Base-by-base conservation (phyloP, 78 protist species). In the Dictyostelium purpureum region DNA sequence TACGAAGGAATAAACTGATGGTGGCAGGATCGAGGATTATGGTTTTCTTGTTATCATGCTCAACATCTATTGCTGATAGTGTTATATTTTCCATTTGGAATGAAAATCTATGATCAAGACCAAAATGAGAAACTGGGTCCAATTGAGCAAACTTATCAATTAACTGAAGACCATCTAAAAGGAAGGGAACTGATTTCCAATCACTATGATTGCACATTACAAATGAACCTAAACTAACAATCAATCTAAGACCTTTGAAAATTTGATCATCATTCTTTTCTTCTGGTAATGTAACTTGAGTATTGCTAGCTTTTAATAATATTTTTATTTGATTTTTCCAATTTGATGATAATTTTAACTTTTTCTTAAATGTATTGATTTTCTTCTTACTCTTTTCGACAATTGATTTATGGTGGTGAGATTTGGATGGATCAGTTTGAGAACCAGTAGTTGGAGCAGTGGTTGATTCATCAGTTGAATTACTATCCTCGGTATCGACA, bases 281-380 rank as follows among this genome's bases (percentile, higher is more conserved):
- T 66, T 85, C 92, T 18, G 75, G 80, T 57, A 85, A 56, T 11
- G 24, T 19, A 9, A 85, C 9, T 19, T 71, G 61, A 43, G 92
- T 85, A 18, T 85, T 77, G 45, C 82, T 61, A 11, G 92, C 92
- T 28, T 85, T 85, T 43, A 85, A 18, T 21, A 69, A 35, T 0
- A 85, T 42, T 52, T 85, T 85, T 35, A 85, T 85, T 73, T 85
- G 92, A 85, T 75, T 85, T 76, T 85, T 85, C 92, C 92, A 85
- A 61, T 85, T 70, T 28, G 54, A 33, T 16, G 81, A 79, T 14
- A 85, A 43, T 35, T 85, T 85, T 18, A 85, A 73, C 26, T 85
- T 85, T 43, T 65, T 70, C 33, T 73, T 85, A 73, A 85, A 85
- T 47, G 59, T 85, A 6, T 38, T 57, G 14, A 85, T 61, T 43